phyloP scores from a whole-genome alignment of 176 grass and related monocot genomes.

The Triticum urartu region DNA sequence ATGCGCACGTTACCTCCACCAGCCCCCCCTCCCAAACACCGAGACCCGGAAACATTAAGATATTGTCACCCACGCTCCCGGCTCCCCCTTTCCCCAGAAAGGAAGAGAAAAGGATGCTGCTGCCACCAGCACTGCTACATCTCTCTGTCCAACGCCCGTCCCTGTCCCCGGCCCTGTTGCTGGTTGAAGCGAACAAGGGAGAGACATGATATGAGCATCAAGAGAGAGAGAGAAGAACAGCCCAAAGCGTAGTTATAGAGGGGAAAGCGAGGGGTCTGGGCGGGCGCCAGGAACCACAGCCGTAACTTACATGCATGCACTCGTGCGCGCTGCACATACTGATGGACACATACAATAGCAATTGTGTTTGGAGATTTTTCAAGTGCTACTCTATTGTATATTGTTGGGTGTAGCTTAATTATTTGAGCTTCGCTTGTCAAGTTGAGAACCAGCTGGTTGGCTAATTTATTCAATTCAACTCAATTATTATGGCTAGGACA shows the following conservation, averaged over 20 bases:
- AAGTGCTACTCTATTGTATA: background rate
- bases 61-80: slow-evolving; percentile 9
- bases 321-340: background rate
- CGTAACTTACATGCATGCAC: background rate
- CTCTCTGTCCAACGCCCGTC: slow-evolving; percentile 3
- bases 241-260: background rate
- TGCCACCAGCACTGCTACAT: background rate
- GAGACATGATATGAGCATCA: background rate
- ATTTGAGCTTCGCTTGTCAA: background rate
- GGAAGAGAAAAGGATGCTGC: background rate
- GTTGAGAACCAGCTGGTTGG: background rate
- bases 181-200: background rate
- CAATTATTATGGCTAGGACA: background rate
- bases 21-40: background rate
- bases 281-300: background rate
- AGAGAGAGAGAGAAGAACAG: background rate
- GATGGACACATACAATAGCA: background rate
- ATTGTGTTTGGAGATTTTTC: background rate
- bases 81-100: slow-evolving; percentile 5
- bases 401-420: background rate
- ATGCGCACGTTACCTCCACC: slow-evolving; percentile 45
- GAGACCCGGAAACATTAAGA: slow-evolving; percentile 25
- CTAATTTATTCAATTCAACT: background rate
- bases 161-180: background rate
- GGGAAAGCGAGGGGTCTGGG: background rate